Conservation (phyloP, 2,329 filamentous ascomycete genomes). For the Aaosphaeria pasadenensis region DNA sequence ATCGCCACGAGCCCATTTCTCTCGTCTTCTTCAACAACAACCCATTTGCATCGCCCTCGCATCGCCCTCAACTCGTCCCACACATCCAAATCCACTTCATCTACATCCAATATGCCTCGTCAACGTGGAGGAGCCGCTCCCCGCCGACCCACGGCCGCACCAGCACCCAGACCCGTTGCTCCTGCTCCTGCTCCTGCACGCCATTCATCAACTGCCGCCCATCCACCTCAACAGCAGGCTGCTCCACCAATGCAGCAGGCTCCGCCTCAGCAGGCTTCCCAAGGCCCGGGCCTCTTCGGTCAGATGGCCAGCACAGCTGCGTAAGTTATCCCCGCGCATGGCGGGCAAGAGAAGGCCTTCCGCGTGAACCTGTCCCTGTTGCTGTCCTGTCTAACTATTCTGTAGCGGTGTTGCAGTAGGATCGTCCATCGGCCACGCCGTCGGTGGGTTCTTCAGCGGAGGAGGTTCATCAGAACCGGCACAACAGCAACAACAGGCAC, state of each 20-base stretch:
- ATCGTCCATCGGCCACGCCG: constrained; percentile 90
- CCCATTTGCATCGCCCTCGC: neutral
- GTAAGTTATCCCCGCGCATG: constrained; percentile 58
- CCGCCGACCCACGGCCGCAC: constrained; percentile 43
- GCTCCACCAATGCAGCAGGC: constrained; percentile 47
- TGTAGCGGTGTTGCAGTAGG: constrained; percentile 91
- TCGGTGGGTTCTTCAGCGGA: constrained; percentile 83
- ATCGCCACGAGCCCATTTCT: neutral
- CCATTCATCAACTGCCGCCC: constrained; percentile 65
- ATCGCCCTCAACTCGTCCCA: constrained; percentile 1
- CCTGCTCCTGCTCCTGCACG: constrained; percentile 52
- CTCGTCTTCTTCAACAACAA: too few species aligned
- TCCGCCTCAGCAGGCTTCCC: constrained; percentile 41
- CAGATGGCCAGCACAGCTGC: constrained; percentile 98
- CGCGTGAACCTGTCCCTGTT: neutral
- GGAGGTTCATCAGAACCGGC: constrained; percentile 55
- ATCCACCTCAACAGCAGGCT: constrained; percentile 48
- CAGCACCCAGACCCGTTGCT: constrained; percentile 47
- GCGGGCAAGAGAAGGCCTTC: neutral
- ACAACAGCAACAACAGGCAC: constrained; percentile 26
- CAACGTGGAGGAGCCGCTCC: constrained; percentile 47
- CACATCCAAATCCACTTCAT: neutral
- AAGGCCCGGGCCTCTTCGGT: constrained; percentile 83
- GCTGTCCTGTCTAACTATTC: neutral
- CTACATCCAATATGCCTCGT: constrained; percentile 44